Evolutionary conservation across 1,284 basidiomycete genomes (phyloP).

Genomic region (Sporisorium exsertum): DNA sequence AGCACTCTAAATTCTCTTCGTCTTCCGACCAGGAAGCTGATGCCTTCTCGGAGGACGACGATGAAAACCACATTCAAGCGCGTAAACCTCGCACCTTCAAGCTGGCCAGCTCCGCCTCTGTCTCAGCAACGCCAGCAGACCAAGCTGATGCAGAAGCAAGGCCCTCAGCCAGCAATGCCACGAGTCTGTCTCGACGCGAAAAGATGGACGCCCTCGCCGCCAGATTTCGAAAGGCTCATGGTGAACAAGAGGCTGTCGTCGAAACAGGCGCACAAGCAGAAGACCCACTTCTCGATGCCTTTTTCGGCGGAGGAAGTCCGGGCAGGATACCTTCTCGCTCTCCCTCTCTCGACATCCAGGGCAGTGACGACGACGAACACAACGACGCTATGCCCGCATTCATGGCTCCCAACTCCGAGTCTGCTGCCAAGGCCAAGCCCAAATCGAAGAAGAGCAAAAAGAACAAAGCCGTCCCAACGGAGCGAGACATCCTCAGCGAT

Average conservation of each 20-base stretch:
- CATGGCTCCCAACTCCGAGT: constrained; percentile 12
- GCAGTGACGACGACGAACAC: constrained; percentile 42
- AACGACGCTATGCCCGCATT: constrained; percentile 43
- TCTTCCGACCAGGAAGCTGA: constrained; percentile 20
- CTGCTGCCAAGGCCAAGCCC: constrained; percentile 6
- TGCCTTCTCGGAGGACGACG: constrained; percentile 1
- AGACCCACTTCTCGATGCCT: constrained; percentile 32
- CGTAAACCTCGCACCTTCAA: constrained; percentile 34
- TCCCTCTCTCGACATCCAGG: constrained; percentile 39
- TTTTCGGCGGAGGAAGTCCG: constrained; percentile 21
- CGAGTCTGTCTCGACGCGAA: constrained; percentile 20
- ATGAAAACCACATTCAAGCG: constrained; percentile 7
- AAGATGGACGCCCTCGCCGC: constrained; percentile 43
- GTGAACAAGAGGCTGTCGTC: constrained; percentile 3
- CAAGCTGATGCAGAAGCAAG: constrained; percentile 7
- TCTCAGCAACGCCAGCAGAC: constrained; percentile 7
- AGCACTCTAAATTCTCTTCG: constrained; percentile 26
- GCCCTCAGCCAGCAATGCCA: not conserved
- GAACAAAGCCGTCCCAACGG: constrained; percentile 10
- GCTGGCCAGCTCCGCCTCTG: constrained; percentile 24
- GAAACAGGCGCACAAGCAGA: constrained; percentile 11
- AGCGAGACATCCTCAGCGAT: constrained; percentile 38
- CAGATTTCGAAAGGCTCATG: constrained; percentile 20
- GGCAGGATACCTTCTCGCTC: constrained; percentile 24
- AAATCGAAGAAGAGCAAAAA: constrained; percentile 30